Evolutionary conservation across 2,329 filamentous ascomycete genomes (phyloP), one percentile per base, ranked within the genome.

Genomic region (Exophiala aquamarina): DNA sequence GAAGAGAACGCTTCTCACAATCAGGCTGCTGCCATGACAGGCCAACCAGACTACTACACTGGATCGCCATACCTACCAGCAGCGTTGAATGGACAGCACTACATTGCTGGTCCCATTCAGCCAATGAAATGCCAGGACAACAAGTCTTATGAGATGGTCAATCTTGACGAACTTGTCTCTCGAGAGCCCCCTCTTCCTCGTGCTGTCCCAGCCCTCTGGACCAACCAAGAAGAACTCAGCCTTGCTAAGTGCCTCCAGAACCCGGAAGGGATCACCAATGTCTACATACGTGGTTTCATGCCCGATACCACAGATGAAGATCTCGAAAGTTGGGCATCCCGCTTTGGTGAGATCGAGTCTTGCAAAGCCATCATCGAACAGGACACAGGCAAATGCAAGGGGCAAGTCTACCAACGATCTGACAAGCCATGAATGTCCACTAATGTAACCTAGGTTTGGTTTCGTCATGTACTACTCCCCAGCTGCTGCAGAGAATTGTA

Each of bases 341-440:
- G 92, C 41, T 98, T 97, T 64, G 94, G 93, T 33, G 84, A 86
- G 51, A 93, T 98, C 48, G 89, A 95, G 71, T 95, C 91, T 57
- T 96, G 90, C 63, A 98, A 98, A 77, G 93, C 94, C 11, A 98
- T 98, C 71, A 95, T 98, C 63, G 94, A 98, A 71, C 86, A 91
- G 42, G 84, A 87, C 58, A 95, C 89, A 39, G 89, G 90, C 50
- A 85, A 90, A 55, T 98, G 93, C 81, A 98, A 98, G 73, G 93
- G 93, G 93, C 95, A 72, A 62, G 78, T 71, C 7, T 32, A 49
- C 19, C 19, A n/a, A n/a, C n/a, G n/a, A 17, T 41, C 19, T 39
- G 35, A 38, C 14, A n/a, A 13, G 14, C 19, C 34, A 38, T 17
- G 15, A 15, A 13, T 44, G 4, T 21, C 39, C 57, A 19, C 40